Percentiles rank a stretch among this genome's conserved stretches.
Evolutionary conservation across 495 filamentous ascomycete genomes (phyloP).

Genomic region (Geopyxis carbonaria): DNA sequence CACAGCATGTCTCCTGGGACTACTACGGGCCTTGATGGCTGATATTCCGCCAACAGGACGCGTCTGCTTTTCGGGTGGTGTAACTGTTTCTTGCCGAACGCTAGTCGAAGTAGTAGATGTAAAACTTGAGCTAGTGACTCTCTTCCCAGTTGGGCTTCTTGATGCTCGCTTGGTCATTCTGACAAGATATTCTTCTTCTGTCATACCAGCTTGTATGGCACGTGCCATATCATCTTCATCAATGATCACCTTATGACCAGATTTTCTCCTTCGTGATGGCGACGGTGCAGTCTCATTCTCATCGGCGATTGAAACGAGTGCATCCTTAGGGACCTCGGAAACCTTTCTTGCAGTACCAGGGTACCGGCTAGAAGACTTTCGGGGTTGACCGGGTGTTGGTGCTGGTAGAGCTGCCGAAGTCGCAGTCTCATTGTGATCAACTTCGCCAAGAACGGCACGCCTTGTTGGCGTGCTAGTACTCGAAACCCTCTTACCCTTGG

Average conservation of each 20-base stretch:
- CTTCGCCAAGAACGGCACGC: constrained; percentile 64
- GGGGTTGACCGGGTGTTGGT: constrained; percentile 86
- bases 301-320: constrained; percentile 1
- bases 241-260: constrained; percentile 12
- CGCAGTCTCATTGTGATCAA: constrained; percentile 56
- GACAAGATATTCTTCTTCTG: constrained; percentile 23
- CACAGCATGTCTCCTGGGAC: constrained; percentile 40
- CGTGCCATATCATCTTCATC: constrained; percentile 11
- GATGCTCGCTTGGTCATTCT: constrained; percentile 19
- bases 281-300: constrained; percentile 15
- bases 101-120: background rate
- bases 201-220: constrained; percentile 13
- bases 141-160: constrained; percentile 16
- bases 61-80: constrained; percentile 31
- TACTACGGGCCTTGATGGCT: constrained; percentile 55
- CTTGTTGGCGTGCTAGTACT: constrained; percentile 58
- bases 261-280: constrained; percentile 16
- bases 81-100: constrained; percentile 32
- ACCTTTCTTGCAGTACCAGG: background rate
- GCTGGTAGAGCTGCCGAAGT: constrained; percentile 73
- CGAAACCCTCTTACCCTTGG: constrained; percentile 39
- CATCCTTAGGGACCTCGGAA: background rate
- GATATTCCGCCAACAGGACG: constrained; percentile 42
- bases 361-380: constrained; percentile 38
- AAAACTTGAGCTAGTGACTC: constrained; percentile 10